Evolutionary conservation across 371 early-diverging fungal species (phyloP).

Genomic region (Mucor sp.): DNA sequence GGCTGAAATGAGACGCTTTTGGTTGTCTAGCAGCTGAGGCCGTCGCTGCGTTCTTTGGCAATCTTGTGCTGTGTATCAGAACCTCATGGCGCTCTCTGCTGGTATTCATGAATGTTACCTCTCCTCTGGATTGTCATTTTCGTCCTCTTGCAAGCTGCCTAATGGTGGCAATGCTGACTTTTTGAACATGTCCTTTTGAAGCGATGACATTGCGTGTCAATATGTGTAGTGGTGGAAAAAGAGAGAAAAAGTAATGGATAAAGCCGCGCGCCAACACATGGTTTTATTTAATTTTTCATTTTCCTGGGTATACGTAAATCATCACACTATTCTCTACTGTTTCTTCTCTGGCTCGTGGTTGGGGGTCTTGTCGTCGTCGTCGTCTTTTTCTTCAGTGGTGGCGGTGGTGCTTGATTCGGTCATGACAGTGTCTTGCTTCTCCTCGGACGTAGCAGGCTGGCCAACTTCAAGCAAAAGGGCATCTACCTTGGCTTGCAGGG

Average conservation of each 20-base stretch:
- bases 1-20: slow-evolving; percentile 18
- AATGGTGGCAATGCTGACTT: slow-evolving; percentile 23
- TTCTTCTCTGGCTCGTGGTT: background rate
- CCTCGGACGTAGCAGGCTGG: background rate
- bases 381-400: background rate
- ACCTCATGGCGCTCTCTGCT: background rate
- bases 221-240: background rate
- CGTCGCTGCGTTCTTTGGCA: background rate
- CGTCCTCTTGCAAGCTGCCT: slow-evolving; percentile 19
- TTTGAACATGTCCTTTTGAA: slow-evolving; percentile 46
- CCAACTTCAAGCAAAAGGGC: slow-evolving; percentile 37
- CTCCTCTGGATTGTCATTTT: background rate
- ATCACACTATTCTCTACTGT: background rate
- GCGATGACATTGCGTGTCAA: slow-evolving; percentile 33
- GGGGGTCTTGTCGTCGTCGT: background rate
- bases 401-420: background rate
- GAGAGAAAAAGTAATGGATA: slow-evolving; percentile 3
- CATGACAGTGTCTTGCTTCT: background rate
- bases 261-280: background rate
- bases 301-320: slow-evolving; percentile 3
- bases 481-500: slow-evolving; percentile 41
- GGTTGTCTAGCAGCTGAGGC: slow-evolving; percentile 3
- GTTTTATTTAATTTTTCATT: slow-evolving; percentile 2
- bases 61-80: background rate
- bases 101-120: background rate